Evolutionary conservation across 768 basidiomycete species (phyloP).

Genomic region (Paxillus involutus): DNA sequence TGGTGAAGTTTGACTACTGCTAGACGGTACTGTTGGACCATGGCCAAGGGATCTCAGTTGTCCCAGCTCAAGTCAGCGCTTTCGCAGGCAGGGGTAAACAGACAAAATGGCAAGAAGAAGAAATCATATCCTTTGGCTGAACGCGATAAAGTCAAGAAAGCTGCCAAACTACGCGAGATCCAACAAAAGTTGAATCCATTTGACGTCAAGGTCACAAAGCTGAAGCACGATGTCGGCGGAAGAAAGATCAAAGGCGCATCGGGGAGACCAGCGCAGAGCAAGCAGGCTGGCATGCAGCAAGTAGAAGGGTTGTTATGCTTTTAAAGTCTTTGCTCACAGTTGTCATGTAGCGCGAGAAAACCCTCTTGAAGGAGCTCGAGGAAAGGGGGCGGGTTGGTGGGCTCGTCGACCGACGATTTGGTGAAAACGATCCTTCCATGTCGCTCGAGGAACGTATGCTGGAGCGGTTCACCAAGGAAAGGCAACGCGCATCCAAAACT

Average conservation of each 20-base stretch:
- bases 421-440: constrained; percentile 91
- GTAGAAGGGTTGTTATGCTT: constrained; percentile 41
- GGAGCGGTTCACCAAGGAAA: constrained; percentile 90
- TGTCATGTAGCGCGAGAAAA: constrained; percentile 70
- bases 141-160: constrained; percentile 80
- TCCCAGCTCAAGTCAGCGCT: constrained; percentile 88
- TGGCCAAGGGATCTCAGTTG: constrained; percentile 88
- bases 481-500: constrained; percentile 76
- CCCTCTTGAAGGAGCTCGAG: constrained; percentile 84
- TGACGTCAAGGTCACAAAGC: constrained; percentile 87
- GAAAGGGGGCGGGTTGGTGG: constrained; percentile 82
- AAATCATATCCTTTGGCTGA: constrained; percentile 58
- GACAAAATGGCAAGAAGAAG: constrained; percentile 64
- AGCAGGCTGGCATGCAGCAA: constrained; percentile 88
- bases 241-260: constrained; percentile 78
- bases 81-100: constrained; percentile 73
- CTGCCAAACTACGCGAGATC: constrained; percentile 80
- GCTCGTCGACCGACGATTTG: constrained; percentile 91
- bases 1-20: no score
- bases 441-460: constrained; percentile 97
- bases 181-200: constrained; percentile 89
- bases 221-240: constrained; percentile 92
- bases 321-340: constrained; percentile 5
- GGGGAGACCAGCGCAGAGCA: constrained; percentile 85
- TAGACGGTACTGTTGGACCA: constrained; percentile 20